Evolutionary conservation across 805 yeast genomes (phyloP), one percentile per base, ranked within the genome.

Genomic region (Wickerhamomyces xylosicus): DNA sequence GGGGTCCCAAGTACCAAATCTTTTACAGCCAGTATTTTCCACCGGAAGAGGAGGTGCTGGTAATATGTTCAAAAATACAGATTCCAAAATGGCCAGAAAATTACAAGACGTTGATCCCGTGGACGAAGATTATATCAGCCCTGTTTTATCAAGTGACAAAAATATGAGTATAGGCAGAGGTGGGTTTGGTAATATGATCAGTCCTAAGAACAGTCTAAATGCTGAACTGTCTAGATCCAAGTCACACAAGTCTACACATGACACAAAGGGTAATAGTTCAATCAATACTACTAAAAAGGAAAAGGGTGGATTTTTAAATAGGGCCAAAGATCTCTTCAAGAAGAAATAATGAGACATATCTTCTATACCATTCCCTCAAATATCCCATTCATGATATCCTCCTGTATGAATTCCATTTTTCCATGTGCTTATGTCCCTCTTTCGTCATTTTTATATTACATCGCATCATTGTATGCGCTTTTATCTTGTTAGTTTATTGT

Each of bases 1-100:
- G 46, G 82, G 83, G 3, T 69, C 77, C 4, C 72, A 69, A 45
- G 74, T 82, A 14, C 86, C 87, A 20, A 70, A 63, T 49, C 63
- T 77, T 25, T 56, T 72, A 19, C 71, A 72, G 16, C 70, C 72
- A 21, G 70, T 73, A 19, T 72, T 74, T 51, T 69, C 83, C 19
- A 81, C 87, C 2, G 90, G 89, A 17, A 67, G 90, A 47, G 90
- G 90, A 6, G 90, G 90, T 6, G 77, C 73, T 37, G 90, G 90
- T 5, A 81, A 81, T 50, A 81, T 81, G 84, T 61, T 76, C 40
- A 67, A 64, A 44, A 81, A 79, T 56, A 66, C 66, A 28, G 76
- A 79, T 53, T 73, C 80, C 1, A 66, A 68, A 36, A 49, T 72
- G 36, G 69, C 85, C 5, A 64, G 87, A 43, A 69, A 66, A 47